Evolutionary conservation across 164 flowering plant genomes (phyloP), one percentile per base, ranked within the genome.

Genomic region (Vitis labrusca): DNA sequence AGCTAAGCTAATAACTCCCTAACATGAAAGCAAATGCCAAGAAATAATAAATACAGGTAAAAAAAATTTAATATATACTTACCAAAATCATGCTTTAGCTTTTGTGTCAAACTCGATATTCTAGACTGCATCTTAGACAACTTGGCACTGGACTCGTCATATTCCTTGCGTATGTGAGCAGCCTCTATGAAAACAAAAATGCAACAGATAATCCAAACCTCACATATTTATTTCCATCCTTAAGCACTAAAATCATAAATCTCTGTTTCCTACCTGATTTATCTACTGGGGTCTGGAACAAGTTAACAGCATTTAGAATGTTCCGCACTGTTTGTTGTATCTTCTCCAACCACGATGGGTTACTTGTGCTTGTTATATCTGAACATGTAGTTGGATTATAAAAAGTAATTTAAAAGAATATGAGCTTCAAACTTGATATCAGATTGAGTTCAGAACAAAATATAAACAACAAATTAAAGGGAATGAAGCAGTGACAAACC

Each of bases 81-180:
- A 96, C 99, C 99, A 81, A 88, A 89, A 76, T 96, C 99, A 49
- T 84, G 80, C 66, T 86, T 83, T 65, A 93, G 82, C 85, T 91
- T 96, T 73, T 85, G 59, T 65, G 85, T 75, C 74, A 96, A 80
- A 69, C 85, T 86, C 53, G 97, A 93, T 80, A 96, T 91, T 83
- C 91, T 90, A 70, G 98, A 91, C 79, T 89, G 88, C 55, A 96
- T 74, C 69, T 96, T 88, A 69, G 93, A 82, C 73, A 96, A 77
- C 84, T 86, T 96, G 64, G 85, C 48, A 75, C 84, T 88, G 68
- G 93, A 87, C 16, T 90, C 93, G 54, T 91, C 98, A 80, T 91
- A 96, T 74, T 93, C 99, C 83, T 96, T 90, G 51, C 91, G 95
- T 49, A 96, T 76, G 66, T 67, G 87, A 77, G 79, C 91, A 77